Evolutionary conservation across 768 basidiomycete genomes (phyloP).

Genomic region (Paxillus ammoniavirescens): DNA sequence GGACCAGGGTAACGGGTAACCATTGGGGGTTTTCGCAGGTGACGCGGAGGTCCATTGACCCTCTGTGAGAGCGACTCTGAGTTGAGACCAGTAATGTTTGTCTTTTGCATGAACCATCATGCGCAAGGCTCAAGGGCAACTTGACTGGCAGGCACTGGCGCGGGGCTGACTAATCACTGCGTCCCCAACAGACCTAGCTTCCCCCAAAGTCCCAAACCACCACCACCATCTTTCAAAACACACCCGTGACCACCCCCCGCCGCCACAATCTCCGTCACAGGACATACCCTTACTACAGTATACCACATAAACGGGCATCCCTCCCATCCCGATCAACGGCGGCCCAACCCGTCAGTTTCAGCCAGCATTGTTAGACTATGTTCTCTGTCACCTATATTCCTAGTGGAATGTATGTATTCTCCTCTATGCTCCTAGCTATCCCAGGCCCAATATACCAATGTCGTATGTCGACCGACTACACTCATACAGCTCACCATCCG

Average conservation of each 20-base stretch:
- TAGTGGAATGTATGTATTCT: slow-evolving; percentile 68
- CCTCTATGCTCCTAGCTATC: not conserved
- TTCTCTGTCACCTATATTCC: slow-evolving; percentile 69
- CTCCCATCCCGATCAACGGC: no score
- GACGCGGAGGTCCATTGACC: slow-evolving; percentile 66
- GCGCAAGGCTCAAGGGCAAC: not conserved
- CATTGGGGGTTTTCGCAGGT: slow-evolving; percentile 63
- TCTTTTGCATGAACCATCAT: slow-evolving; percentile 57
- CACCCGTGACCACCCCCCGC: no score
- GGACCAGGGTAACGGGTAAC: slow-evolving; percentile 60
- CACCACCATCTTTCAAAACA: no score
- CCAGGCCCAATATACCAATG: slow-evolving; percentile 46
- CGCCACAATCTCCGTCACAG: no score
- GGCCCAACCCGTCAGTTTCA: no score
- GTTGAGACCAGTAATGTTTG: slow-evolving; percentile 75
- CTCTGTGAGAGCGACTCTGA: slow-evolving; percentile 65
- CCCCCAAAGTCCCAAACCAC: no score
- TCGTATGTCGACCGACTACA: slow-evolving; percentile 73
- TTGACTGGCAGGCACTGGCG: no score
- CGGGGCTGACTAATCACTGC: not conserved
- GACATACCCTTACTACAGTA: no score
- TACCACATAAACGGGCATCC: no score
- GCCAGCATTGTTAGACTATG: slow-evolving; percentile 43
- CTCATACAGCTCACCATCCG: slow-evolving; percentile 52
- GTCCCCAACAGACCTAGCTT: no score